Conservation (phyloP, 306 rosid species). For the Hippophae rhamnoides region DNA sequence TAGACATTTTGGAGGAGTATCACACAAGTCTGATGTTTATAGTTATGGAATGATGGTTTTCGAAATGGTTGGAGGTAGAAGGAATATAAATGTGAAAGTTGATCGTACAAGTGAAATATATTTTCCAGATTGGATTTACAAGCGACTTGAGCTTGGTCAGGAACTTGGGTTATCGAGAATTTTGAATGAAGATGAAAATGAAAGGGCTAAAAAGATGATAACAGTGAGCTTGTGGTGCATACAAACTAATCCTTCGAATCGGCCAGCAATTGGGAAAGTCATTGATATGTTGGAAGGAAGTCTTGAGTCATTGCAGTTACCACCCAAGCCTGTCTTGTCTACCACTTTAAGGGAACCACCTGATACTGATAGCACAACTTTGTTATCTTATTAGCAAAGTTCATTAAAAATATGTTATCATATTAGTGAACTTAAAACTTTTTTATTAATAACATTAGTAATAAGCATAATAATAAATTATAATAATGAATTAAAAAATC, state of each 20-base stretch:
- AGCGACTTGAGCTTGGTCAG: slow-evolving; percentile 10
- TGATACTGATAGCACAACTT: neutral
- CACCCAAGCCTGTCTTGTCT: slow-evolving; percentile 29
- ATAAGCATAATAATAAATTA: too few species aligned
- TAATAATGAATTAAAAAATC: too few species aligned
- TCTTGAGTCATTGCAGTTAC: slow-evolving; percentile 10
- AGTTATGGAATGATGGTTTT: slow-evolving; percentile 35
- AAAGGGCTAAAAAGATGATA: slow-evolving; percentile 16
- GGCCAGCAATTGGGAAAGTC: slow-evolving; percentile 21
- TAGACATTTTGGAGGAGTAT: slow-evolving; percentile 26
- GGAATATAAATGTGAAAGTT: slow-evolving; percentile 7
- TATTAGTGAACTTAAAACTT: too few species aligned
- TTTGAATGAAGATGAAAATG: neutral
- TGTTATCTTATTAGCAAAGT: neutral
- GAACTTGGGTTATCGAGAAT: slow-evolving; percentile 8
- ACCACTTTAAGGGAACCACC: neutral
- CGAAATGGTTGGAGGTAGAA: slow-evolving; percentile 33
- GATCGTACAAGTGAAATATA: slow-evolving; percentile 22
- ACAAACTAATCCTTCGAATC: slow-evolving; percentile 11
- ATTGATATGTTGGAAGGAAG: slow-evolving; percentile 32
- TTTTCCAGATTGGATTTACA: slow-evolving; percentile 30
- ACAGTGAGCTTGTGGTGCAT: slow-evolving; percentile 32
- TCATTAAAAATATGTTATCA: neutral
- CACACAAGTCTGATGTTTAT: slow-evolving; percentile 32
- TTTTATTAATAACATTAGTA: too few species aligned